Conservation (phyloP, 768 basidiomycete species). For the Multifurca ochricompacta region DNA sequence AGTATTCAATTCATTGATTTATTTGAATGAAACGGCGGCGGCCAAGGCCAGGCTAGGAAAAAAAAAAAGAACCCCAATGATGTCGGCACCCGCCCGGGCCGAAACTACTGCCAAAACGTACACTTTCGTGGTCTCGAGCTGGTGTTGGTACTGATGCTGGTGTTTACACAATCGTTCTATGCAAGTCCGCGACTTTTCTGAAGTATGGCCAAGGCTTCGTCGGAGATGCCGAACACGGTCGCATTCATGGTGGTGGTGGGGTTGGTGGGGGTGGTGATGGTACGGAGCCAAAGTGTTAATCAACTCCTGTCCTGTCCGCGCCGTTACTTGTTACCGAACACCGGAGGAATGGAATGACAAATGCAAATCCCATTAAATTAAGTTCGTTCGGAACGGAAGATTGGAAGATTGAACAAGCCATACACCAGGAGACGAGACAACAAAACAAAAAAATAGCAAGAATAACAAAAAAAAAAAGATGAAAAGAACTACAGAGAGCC, state of each 20-base stretch:
- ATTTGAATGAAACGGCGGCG: no score
- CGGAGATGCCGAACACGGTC: background rate
- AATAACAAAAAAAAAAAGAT: background rate
- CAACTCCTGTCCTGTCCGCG: no score
- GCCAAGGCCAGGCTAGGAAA: no score
- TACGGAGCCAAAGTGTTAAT: background rate
- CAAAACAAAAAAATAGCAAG: background rate
- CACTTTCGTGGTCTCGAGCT: constrained; percentile 4
- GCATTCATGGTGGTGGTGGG: no score
- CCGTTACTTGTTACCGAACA: no score
- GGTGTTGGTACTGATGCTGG: no score
- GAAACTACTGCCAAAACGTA: background rate
- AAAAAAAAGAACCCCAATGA: no score
- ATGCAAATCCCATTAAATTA: no score
- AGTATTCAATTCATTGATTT: background rate
- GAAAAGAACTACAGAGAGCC: background rate
- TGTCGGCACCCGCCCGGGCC: background rate
- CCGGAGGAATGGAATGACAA: no score
- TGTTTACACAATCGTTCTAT: constrained; percentile 13
- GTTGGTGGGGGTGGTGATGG: no score
- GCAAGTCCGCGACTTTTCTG: constrained; percentile 7
- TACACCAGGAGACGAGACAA: background rate
- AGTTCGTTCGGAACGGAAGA: background rate
- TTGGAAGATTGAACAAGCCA: background rate
- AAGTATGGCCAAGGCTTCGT: background rate